These are phyloP conservation scores for Excoecaria agallocha DNA, from an alignment of 345 rosid species.

Conservation along the genomic window DNA sequence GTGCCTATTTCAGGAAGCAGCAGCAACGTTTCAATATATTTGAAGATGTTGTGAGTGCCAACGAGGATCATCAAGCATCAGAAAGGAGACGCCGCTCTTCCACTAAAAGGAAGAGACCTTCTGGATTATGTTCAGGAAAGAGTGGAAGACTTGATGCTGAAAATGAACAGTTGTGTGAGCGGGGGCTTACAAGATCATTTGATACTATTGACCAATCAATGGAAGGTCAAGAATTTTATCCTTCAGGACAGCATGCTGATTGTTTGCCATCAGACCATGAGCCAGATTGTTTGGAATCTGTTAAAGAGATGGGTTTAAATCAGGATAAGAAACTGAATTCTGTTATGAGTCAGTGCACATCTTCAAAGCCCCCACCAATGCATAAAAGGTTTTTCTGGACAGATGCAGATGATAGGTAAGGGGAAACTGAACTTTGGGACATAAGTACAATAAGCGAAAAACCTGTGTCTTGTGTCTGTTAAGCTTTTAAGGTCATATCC, in stretches of 20 bases:
- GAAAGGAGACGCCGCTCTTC: slow-evolving; percentile 30
- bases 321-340: slow-evolving; percentile 49
- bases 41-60: slow-evolving; percentile 33
- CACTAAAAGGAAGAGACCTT: slow-evolving; percentile 55
- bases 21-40: slow-evolving; percentile 45
- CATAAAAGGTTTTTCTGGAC: slow-evolving; percentile 77
- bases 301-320: slow-evolving; percentile 31
- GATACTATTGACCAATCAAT: slow-evolving; percentile 24
- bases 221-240: slow-evolving; percentile 28
- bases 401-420: slow-evolving; percentile 85
- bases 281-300: slow-evolving; percentile 34
- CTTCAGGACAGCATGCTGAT: slow-evolving; percentile 37
- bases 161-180: slow-evolving; percentile 30
- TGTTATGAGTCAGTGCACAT: slow-evolving; percentile 36
- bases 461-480: not conserved
- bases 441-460: slow-evolving; percentile 2
- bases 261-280: slow-evolving; percentile 30
- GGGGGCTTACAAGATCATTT: slow-evolving; percentile 13
- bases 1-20: slow-evolving; percentile 60
- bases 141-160: slow-evolving; percentile 33
- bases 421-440: not conserved
- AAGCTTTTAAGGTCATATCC: not conserved
- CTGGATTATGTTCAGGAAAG: slow-evolving; percentile 34
- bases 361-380: slow-evolving; percentile 44
- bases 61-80: slow-evolving; percentile 19